These are phyloP conservation scores for Gracilaria gracilis DNA, from an alignment of 23 red algal species.

Conservation along the genomic window DNA sequence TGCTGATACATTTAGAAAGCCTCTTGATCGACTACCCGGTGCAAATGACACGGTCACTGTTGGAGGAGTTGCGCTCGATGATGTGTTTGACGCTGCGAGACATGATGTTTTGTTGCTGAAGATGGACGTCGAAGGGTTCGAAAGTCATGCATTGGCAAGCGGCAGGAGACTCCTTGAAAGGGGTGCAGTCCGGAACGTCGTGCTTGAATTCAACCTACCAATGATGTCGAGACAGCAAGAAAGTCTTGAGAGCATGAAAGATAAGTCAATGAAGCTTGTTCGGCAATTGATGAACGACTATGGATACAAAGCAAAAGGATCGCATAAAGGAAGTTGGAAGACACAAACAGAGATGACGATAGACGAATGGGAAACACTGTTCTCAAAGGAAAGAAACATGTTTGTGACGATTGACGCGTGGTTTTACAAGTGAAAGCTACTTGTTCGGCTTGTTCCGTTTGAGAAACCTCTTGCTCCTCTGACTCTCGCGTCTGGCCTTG, in stretches of 20 bases:
- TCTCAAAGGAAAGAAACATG: constrained; percentile 7
- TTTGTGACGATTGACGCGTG: constrained; percentile 31
- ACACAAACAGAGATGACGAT: constrained; percentile 26
- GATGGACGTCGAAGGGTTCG: constrained; percentile 44
- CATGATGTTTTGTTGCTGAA: constrained; percentile 33
- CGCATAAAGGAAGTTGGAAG: constrained; percentile 37
- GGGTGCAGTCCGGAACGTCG: constrained; percentile 24
- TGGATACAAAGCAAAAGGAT: constrained; percentile 17
- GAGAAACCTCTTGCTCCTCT: constrained; percentile 81
- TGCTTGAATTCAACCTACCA: constrained; percentile 47
- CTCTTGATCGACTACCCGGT: constrained; percentile 5
- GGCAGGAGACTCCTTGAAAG: neutral
- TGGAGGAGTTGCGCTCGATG: constrained; percentile 10
- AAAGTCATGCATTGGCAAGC: constrained; percentile 11
- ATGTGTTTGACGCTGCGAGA: constrained; percentile 10
- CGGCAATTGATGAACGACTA: constrained; percentile 15
- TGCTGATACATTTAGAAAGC: constrained; percentile 31
- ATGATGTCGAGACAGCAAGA: constrained; percentile 25
- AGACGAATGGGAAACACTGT: constrained; percentile 31
- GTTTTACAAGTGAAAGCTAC: constrained; percentile 39
- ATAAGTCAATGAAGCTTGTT: neutral
- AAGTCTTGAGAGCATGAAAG: constrained; percentile 1
- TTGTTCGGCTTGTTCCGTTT: constrained; percentile 59
- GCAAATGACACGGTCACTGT: constrained; percentile 27
- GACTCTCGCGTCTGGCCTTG: constrained; percentile 73